Evolutionary conservation across 192 early-diverging fungal species (phyloP).

Genomic region (Lobulomyces angularis): DNA sequence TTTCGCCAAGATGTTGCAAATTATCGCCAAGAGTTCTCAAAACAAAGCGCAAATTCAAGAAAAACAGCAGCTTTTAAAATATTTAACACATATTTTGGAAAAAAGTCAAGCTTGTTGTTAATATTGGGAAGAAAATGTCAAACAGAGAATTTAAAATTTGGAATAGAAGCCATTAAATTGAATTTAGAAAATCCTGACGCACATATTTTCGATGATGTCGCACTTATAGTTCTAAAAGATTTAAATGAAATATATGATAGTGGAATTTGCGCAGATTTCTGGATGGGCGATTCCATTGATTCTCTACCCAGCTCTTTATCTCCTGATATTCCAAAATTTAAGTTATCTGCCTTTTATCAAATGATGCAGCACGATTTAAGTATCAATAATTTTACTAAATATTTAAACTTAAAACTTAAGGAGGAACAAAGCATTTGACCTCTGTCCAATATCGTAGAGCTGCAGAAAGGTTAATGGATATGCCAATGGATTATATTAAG

Average conservation of each 20-base stretch:
- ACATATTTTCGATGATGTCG: conserved; percentile 25
- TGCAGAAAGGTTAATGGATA: conserved; percentile 29
- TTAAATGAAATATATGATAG: conserved; percentile 23
- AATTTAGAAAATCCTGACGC: conserved; percentile 17
- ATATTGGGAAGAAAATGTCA: conserved; percentile 8
- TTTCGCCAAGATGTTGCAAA: conserved; percentile 25
- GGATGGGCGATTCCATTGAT: conserved; percentile 6
- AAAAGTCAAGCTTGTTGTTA: conserved; percentile 11
- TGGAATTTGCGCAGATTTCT: not conserved
- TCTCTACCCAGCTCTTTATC: not conserved
- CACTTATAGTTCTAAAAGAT: conserved; percentile 17
- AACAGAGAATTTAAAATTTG: conserved; percentile 11
- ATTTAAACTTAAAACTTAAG: conserved; percentile 1
- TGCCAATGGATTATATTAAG: conserved; percentile 17
- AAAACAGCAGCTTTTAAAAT: conserved; percentile 17
- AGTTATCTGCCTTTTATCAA: conserved; percentile 23
- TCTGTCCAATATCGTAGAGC: conserved; percentile 24
- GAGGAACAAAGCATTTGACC: conserved; percentile 27
- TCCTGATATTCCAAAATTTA: conserved; percentile 12
- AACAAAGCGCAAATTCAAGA: conserved; percentile 12
- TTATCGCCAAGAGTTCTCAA: conserved; percentile 19
- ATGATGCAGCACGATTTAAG: conserved; percentile 28
- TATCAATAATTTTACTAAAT: not conserved
- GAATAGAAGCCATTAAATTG: conserved; percentile 10
- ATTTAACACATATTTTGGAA: conserved; percentile 24